A percentile compares a stretch with the other conserved stretches of the same genome.
These are phyloP conservation scores for Hymenoscyphus fructigenus DNA, from an alignment of 2,329 filamentous ascomycete species.

Conservation along the genomic window DNA sequence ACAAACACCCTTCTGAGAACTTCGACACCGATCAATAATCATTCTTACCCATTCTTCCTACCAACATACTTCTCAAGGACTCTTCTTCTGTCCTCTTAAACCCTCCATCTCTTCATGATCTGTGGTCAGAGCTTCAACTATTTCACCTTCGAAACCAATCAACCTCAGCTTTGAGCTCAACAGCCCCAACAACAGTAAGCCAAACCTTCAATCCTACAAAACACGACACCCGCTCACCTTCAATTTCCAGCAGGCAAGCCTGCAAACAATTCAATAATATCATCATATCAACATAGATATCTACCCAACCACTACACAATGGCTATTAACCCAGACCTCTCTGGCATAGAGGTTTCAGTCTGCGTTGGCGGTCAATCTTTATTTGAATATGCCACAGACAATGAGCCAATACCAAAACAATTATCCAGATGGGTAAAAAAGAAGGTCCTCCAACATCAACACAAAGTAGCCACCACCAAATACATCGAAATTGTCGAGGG, in stretches of 20 bases:
- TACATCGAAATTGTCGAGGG: constrained; percentile 15
- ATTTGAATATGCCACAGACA: constrained; percentile 15
- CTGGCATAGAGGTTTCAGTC: constrained; percentile 17
- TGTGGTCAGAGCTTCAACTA: background rate
- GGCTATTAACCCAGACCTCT: constrained; percentile 16
- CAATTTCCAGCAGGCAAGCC: background rate
- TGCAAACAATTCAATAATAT: background rate
- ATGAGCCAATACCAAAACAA: background rate
- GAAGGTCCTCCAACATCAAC: background rate
- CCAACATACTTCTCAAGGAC: too few relatives aligned
- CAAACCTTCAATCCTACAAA: background rate
- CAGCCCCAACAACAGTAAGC: background rate
- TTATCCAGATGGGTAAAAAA: background rate
- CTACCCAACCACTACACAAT: constrained; percentile 8
- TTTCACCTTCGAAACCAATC: background rate
- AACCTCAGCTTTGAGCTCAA: background rate
- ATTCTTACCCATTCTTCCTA: too few relatives aligned
- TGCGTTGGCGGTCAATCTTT: constrained; percentile 10
- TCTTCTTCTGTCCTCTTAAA: too few relatives aligned
- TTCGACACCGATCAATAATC: too few relatives aligned
- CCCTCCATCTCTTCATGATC: background rate
- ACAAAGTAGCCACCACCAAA: background rate
- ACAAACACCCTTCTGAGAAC: too few relatives aligned
- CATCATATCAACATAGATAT: background rate
- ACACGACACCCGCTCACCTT: background rate